Evolutionary conservation across 352 stramenopile genomes (phyloP).

Genomic region (Pythium apleroticum): DNA sequence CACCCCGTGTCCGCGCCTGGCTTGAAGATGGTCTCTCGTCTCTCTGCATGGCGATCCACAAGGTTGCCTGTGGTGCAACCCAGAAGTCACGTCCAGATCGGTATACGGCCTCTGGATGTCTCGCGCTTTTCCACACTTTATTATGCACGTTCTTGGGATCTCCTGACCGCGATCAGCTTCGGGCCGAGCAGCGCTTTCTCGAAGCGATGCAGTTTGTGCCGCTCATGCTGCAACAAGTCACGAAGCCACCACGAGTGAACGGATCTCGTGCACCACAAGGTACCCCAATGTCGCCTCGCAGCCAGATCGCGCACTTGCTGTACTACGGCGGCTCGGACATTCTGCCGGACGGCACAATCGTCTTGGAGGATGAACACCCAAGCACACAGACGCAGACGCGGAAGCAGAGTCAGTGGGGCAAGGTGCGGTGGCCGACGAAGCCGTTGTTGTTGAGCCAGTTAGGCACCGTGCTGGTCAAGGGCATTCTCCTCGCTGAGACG

Average conservation of each 20-base stretch:
- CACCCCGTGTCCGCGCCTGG: conserved; percentile 46
- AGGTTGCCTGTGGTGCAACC: conserved; percentile 78
- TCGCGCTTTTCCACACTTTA: conserved; percentile 79
- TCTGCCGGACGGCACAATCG: conserved; percentile 57
- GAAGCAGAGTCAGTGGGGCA: conserved; percentile 84
- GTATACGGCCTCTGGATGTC: conserved; percentile 72
- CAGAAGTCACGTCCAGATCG: conserved; percentile 82
- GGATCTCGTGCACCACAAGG: conserved; percentile 14
- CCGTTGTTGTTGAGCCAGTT: conserved; percentile 74
- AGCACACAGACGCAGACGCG: conserved; percentile 86
- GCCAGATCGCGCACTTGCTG: conserved; percentile 59
- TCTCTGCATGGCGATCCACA: conserved; percentile 86
- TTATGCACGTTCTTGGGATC: conserved; percentile 74
- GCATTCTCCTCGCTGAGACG: conserved; percentile 57
- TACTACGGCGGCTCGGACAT: conserved; percentile 79
- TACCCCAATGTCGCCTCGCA: conserved; percentile 20
- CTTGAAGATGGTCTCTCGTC: conserved; percentile 65
- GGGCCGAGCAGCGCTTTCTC: conserved; percentile 59
- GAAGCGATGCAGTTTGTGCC: conserved; percentile 75
- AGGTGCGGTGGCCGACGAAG: conserved; percentile 76
- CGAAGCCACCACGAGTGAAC: conserved; percentile 29
- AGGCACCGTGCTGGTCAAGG: conserved; percentile 70
- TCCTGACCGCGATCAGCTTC: conserved; percentile 56
- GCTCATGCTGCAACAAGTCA: conserved; percentile 66
- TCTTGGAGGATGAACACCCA: conserved; percentile 73